Conservation (phyloP, 305 asterid species). For the Coffea humblotiana region DNA sequence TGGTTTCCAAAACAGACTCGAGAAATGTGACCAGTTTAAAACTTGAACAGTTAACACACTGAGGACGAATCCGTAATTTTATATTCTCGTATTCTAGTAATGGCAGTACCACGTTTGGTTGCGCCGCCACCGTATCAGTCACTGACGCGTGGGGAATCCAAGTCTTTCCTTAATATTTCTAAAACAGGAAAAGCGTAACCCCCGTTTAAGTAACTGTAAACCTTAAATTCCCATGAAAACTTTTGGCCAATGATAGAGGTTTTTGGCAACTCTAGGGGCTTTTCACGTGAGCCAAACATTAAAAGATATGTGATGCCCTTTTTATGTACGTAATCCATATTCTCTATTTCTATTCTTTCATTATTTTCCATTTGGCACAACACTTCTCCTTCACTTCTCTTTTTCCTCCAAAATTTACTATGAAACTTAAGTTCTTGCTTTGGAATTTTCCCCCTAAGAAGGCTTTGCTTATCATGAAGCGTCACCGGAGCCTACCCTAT, state of each 20-base stretch:
- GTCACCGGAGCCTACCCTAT: background rate
- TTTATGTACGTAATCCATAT: background rate
- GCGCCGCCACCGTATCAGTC: slow-evolving; percentile 55
- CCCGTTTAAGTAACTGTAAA: slow-evolving; percentile 48
- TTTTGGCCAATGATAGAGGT: slow-evolving; percentile 24
- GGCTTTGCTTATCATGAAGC: background rate
- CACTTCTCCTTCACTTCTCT: background rate
- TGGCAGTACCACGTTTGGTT: slow-evolving; percentile 14
- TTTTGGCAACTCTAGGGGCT: slow-evolving; percentile 28
- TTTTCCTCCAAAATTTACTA: background rate
- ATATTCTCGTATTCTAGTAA: background rate
- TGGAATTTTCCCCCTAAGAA: background rate
- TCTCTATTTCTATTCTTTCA: background rate
- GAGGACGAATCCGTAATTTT: slow-evolving; percentile 39
- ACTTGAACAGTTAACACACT: slow-evolving; percentile 14
- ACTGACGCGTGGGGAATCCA: slow-evolving; percentile 74
- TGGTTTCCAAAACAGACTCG: slow-evolving; percentile 2
- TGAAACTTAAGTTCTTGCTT: background rate
- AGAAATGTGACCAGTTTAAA: background rate
- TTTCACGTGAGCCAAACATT: slow-evolving; percentile 20
- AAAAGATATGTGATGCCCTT: background rate
- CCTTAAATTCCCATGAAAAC: slow-evolving; percentile 41
- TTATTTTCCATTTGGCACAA: background rate
- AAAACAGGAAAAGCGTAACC: slow-evolving; percentile 50
- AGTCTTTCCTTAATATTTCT: slow-evolving; percentile 45